A percentile compares a stretch with the other conserved stretches of the same genome.
These are phyloP conservation scores for Suillus lakei DNA, from an alignment of 768 basidiomycete species.

Conservation along the genomic window DNA sequence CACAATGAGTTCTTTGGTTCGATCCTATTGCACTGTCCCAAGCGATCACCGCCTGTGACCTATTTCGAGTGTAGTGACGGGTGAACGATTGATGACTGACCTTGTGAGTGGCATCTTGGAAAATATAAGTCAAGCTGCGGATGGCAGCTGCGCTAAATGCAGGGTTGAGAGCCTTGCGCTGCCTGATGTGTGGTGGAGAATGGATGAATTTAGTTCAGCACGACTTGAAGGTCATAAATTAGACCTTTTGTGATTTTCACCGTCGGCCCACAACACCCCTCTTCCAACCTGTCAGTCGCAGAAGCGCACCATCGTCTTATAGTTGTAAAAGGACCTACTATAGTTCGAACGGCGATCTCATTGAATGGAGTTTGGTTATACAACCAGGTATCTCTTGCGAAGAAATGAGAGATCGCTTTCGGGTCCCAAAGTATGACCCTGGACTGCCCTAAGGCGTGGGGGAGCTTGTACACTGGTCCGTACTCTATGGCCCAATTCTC, in stretches of 20 bases:
- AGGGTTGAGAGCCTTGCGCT: slow-evolving; percentile 53
- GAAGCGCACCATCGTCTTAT: too few species aligned
- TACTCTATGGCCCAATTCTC: slow-evolving; percentile 49
- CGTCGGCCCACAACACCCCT: slow-evolving; percentile 37
- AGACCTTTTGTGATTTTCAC: slow-evolving; percentile 13
- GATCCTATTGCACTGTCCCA: not conserved
- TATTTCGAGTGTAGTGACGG: not conserved
- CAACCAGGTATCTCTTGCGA: slow-evolving; percentile 51
- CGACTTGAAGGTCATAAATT: not conserved
- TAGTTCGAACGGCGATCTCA: slow-evolving; percentile 42
- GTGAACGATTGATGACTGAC: slow-evolving; percentile 24
- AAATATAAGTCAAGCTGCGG: slow-evolving; percentile 48
- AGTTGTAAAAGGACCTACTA: slow-evolving; percentile 33
- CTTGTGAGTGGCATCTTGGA: slow-evolving; percentile 57
- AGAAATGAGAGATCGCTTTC: slow-evolving; percentile 53
- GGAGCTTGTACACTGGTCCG: slow-evolving; percentile 47
- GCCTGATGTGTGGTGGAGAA: too few species aligned
- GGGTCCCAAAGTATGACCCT: slow-evolving; percentile 43
- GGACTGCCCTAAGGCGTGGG: slow-evolving; percentile 37
- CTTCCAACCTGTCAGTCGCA: slow-evolving; percentile 11
- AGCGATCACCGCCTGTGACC: not conserved
- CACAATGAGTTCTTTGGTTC: not conserved
- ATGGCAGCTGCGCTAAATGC: slow-evolving; percentile 55
- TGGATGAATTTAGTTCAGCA: slow-evolving; percentile 3
- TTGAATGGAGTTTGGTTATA: slow-evolving; percentile 40